A percentile compares a stretch with the other conserved stretches of the same genome.
Conservation (phyloP, 1,284 basidiomycete species). For the Puccinia triticina region DNA sequence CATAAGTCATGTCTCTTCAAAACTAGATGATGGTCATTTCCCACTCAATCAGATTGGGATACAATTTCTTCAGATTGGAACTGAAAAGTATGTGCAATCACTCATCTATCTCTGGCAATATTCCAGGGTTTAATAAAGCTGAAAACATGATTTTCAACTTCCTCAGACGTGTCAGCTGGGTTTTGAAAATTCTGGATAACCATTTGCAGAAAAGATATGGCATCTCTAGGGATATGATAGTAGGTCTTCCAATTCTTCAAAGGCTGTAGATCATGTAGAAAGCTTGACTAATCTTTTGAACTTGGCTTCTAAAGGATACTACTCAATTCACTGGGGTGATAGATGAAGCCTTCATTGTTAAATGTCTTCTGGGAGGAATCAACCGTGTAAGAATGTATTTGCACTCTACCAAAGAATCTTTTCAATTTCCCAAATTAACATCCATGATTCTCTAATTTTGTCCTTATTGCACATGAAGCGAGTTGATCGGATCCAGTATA, state of each 20-base stretch:
- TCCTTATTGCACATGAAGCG: neutral
- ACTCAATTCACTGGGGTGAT: conserved; percentile 7
- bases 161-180: conserved; percentile 11
- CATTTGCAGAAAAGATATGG: conserved; percentile 28
- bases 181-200: conserved; percentile 31
- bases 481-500: conserved; percentile 11
- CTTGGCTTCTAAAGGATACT: neutral
- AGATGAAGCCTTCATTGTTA: conserved; percentile 8
- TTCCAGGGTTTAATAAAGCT: neutral
- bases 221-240: conserved; percentile 26
- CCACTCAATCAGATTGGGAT: conserved; percentile 66
- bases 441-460: no score
- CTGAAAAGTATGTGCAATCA: neutral
- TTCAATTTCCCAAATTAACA: neutral
- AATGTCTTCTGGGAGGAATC: conserved; percentile 39
- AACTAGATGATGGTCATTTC: conserved; percentile 65
- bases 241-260: neutral
- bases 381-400: conserved; percentile 21
- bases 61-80: conserved; percentile 67
- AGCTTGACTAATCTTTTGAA: neutral
- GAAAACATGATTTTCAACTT: neutral
- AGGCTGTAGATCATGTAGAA: no score
- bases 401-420: neutral
- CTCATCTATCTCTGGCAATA: no score
- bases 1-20: conserved; percentile 64